Base-by-base conservation (phyloP, 2,329 filamentous ascomycete genomes). In the Neonectria ditissima region DNA sequence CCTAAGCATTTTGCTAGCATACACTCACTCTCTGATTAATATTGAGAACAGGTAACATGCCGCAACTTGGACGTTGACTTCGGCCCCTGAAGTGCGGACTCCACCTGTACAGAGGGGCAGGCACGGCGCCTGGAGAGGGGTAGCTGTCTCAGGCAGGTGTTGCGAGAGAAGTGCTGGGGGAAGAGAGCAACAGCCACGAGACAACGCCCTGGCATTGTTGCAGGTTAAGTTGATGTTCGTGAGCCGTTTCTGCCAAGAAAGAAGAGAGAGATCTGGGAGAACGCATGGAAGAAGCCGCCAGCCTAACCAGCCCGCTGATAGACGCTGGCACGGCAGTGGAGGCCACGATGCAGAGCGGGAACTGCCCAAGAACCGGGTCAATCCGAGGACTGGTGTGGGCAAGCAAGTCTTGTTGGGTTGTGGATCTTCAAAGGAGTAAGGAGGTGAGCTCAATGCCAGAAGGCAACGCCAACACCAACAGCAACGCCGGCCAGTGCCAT, bases 121-220 rank as follows among this genome's bases (percentile, higher is more conserved):
- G 20, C 54, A 62, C 48, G 34, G 60, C 57, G 53, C 57, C 55
- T 41, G 41, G 47, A 58, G 54, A 62, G 48, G 60, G 60, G 55
- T 54, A 41, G 34, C 32, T 58, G 55, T 60, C 53, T 61, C 57
- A 57, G 52, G 60, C 62, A 32, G 39, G 30, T n/a, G 45, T 43
- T 61, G 62, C 54, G 62, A 64, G 62, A 55, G 58, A 64, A 44
- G 39, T 54, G 52, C 57, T 57, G 47, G 51, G 51, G 51, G 51
- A 10, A n/a, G 43, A 34, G 7, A n/a, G 7, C 34, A 37, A 37
- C 2, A 45, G 26, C 24, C 9, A 30, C 39, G 22, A 52, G 39
- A 52, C 32, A 26, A 43, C 47, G 47, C 45, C 45, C 53, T 39
- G 45, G 16, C 53, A 62, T 39, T 18, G 30, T 30, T 18, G 47